Conservation (phyloP, 805 yeast species). For the Wickerhamomyces rabaulensis region DNA sequence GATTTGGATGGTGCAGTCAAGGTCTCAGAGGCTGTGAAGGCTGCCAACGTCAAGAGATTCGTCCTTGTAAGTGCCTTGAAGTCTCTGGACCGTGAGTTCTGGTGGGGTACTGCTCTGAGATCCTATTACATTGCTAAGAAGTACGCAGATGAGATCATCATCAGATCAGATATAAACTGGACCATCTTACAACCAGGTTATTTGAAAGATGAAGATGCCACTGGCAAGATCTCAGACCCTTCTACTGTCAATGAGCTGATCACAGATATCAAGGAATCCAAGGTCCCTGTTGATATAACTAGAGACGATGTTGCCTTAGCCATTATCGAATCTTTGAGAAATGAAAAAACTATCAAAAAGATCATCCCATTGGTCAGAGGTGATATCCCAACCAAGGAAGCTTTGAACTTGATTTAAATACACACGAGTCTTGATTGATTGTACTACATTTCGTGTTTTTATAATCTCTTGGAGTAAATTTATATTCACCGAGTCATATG, state of each 20-base stretch:
- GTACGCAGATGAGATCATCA: conserved; percentile 49
- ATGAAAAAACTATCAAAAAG: conserved; percentile 35
- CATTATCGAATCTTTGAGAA: conserved; percentile 32
- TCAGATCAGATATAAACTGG: conserved; percentile 36
- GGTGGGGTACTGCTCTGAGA: conserved; percentile 34
- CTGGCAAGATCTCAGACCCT: conserved; percentile 40
- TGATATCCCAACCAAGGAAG: conserved; percentile 20
- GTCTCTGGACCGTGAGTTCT: conserved; percentile 44
- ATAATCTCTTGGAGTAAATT: neutral
- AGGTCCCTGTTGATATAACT: conserved; percentile 10
- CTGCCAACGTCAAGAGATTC: conserved; percentile 38
- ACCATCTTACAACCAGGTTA: conserved; percentile 54
- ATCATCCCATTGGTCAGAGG: conserved; percentile 43
- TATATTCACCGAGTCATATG: neutral
- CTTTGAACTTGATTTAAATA: conserved; percentile 3
- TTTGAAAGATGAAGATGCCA: conserved; percentile 34
- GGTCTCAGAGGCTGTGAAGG: conserved; percentile 47
- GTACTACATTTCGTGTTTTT: neutral
- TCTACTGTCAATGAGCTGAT: conserved; percentile 13
- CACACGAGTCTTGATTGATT: too few relatives aligned
- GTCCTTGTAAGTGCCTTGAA: conserved; percentile 52
- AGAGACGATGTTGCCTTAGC: conserved; percentile 55
- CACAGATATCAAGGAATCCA: neutral
- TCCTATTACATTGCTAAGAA: conserved; percentile 57
- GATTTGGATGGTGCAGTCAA: conserved; percentile 61